phyloP scores from a whole-genome alignment of 805 yeast species.

The Saturnispora gosingensis region DNA sequence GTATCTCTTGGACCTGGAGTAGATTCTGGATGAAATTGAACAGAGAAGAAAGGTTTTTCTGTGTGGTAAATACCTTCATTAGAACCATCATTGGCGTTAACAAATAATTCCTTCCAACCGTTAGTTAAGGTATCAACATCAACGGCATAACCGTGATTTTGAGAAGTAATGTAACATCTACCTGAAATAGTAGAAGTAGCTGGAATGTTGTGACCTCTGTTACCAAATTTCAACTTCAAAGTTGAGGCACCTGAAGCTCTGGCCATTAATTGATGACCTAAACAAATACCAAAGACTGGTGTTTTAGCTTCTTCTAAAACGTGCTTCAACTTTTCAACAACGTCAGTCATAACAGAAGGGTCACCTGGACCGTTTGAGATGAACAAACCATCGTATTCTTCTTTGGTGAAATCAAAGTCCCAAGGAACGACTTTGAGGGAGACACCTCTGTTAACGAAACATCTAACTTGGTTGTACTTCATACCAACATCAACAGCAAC shows the following conservation, averaged over 20 bases:
- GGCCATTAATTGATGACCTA: conserved; percentile 95
- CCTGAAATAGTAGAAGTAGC: conserved; percentile 77
- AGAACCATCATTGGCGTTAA: conserved; percentile 93
- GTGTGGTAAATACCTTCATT: conserved; percentile 97
- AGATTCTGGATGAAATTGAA: conserved; percentile 98
- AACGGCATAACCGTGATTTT: conserved; percentile 98
- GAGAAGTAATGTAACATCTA: conserved; percentile 96
- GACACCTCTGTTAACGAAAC: conserved; percentile 93
- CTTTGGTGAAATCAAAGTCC: conserved; percentile 76
- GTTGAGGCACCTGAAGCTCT: conserved; percentile 95
- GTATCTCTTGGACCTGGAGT: conserved; percentile 99
- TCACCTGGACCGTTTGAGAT: conserved; percentile 99
- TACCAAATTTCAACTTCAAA: conserved; percentile 88
- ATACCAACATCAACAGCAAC: conserved; percentile 95
- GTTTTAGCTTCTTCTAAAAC: conserved; percentile 60
- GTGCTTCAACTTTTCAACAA: conserved; percentile 49
- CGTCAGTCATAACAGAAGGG: conserved; percentile 73
- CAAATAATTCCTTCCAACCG: conserved; percentile 92
- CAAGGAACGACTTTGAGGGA: conserved; percentile 94
- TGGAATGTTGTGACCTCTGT: conserved; percentile 98
- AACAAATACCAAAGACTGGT: conserved; percentile 95
- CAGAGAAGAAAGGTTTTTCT: conserved; percentile 85
- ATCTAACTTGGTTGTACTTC: conserved; percentile 95
- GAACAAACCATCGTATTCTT: conserved; percentile 89
- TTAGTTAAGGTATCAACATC: conserved; percentile 62